Base-by-base conservation (phyloP, 331 rosid species). In the Pyrus hybrid region DNA sequence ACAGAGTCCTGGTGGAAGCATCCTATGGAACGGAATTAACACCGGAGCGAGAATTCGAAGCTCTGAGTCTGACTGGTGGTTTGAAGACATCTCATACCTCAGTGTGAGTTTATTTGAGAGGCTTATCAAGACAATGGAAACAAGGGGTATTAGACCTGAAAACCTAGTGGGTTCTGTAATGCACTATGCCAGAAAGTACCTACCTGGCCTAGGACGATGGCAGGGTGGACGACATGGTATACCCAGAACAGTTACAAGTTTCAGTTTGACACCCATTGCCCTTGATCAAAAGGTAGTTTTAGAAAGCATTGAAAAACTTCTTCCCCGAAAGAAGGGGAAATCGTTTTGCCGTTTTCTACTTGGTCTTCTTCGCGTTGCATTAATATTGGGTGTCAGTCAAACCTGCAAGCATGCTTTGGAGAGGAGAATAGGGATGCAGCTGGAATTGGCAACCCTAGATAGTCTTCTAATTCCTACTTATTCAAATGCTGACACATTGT, bases 1-100 rank as follows among this genome's bases (percentile, higher is more conserved):
- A 68, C 97, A 91, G 79, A 94, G 98, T 89, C 98, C 98, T 22
- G 97, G 97, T 65, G 98, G 98, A 83, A 90, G 97, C 86, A 94
- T 94, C 76, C 79, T 94, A 29, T 94, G 98, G 98, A 94, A 94
- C 14, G 98, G 98, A 81, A 91, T 94, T 76, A 91, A 94, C 77
- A 94, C 98, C 0, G 98, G 98, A n/a, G 98, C 98, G 5, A 84
- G 88, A 81, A 91, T 94, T 28, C 90, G 86, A 22, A 90, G 97
- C 83, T 82, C 96, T 2, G 97, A 94, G 75, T 91, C 97, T 21
- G 93, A 94, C 45, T 94, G 99, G 99, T 94, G 99, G 99, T 94
- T 94, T 32, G 99, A 94, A 73, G 99, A 94, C 82, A 87, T 94
- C 85, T 94, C 99, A 28, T 94, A 83, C 83, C 92, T 94, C 26